A percentile compares a stretch with the other conserved stretches of the same genome.
phyloP scores from a whole-genome alignment of 352 stramenopile species.

The Phytopythium sindhum region DNA sequence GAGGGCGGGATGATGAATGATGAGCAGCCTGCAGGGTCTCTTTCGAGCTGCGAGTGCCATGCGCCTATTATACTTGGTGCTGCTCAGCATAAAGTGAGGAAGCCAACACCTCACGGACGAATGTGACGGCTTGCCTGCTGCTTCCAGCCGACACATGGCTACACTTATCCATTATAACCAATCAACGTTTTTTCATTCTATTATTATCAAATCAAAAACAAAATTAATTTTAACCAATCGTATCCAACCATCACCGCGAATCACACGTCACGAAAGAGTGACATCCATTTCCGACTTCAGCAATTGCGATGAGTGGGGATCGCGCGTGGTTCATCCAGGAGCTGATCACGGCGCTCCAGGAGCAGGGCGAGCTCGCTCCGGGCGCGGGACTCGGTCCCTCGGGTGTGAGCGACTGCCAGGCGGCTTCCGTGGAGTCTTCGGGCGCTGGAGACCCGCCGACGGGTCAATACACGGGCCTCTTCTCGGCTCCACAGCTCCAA shows the following conservation, averaged over 20 bases:
- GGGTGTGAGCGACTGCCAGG: neutral
- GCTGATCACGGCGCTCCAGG: constrained; percentile 52
- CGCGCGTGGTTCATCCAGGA: constrained; percentile 50
- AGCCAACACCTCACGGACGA: too few species aligned
- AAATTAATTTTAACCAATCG: neutral
- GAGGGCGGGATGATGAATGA: too few species aligned
- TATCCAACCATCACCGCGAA: neutral
- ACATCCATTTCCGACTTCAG: neutral
- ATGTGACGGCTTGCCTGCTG: too few species aligned
- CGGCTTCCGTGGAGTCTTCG: constrained; percentile 13
- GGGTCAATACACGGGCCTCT: constrained; percentile 18
- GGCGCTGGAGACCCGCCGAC: constrained; percentile 14
- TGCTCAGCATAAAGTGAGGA: too few species aligned
- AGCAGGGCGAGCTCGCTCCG: constrained; percentile 28
- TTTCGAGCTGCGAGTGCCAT: too few species aligned
- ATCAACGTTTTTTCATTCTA: neutral
- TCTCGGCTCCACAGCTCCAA: constrained; percentile 7
- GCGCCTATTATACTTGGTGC: too few species aligned
- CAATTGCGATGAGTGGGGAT: constrained; percentile 19
- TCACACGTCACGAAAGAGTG: neutral
- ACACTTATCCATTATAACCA: neutral
- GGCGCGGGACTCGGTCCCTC: constrained; percentile 3
- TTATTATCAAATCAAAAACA: neutral
- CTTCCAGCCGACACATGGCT: neutral
- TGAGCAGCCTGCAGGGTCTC: too few species aligned